Evolutionary conservation across 164 flowering plant species (phyloP).

Genomic region (Umbellularia californica): DNA sequence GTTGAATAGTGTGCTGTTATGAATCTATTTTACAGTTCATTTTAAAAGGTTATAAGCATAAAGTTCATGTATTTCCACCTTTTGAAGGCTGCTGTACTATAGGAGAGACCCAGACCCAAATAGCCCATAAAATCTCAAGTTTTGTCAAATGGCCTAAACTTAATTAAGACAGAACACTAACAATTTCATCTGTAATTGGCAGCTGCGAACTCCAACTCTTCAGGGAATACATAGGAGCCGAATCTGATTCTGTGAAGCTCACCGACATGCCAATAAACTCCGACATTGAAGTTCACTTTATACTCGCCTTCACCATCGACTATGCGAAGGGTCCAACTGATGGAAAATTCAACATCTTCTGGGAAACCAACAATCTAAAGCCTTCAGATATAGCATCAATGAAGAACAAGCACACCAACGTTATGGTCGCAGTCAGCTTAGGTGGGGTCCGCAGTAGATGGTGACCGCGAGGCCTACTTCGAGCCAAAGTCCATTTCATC

Average conservation of each 20-base stretch:
- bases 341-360: conserved; percentile 51
- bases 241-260: conserved; percentile 44
- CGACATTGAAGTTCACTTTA: conserved; percentile 49
- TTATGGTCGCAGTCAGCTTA: conserved; percentile 46
- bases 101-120: no score
- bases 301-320: conserved; percentile 64
- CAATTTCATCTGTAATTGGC: neutral
- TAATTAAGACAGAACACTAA: neutral
- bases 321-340: conserved; percentile 49
- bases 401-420: conserved; percentile 36
- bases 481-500: conserved; percentile 36
- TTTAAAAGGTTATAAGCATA: no score
- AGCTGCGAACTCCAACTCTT: conserved; percentile 32
- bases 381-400: conserved; percentile 39
- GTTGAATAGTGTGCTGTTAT: neutral
- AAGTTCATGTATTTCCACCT: no score
- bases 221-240: conserved; percentile 61
- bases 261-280: conserved; percentile 50
- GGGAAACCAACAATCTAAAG: conserved; percentile 41
- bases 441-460: conserved; percentile 45
- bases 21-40: no score
- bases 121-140: no score
- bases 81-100: no score
- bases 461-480: conserved; percentile 24
- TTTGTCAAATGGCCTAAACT: no score